These are phyloP conservation scores for Penicillium bialowiezense DNA, from an alignment of 495 filamentous ascomycete genomes.

Conservation along the genomic window DNA sequence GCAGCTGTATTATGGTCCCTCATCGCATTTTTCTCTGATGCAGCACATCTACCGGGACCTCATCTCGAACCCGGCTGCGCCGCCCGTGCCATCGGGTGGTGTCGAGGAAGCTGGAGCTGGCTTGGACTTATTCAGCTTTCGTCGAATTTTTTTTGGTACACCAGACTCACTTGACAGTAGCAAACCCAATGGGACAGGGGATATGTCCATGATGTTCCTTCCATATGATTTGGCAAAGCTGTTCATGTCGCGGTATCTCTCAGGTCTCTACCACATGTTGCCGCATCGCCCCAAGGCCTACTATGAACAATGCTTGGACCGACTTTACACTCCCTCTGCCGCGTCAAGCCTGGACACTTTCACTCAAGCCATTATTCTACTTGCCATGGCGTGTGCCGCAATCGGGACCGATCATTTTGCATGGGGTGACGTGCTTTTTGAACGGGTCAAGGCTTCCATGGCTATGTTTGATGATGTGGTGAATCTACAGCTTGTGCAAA, in stretches of 20 bases:
- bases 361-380: slow-evolving; percentile 27
- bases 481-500: slow-evolving; percentile 42
- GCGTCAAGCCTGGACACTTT: slow-evolving; percentile 22
- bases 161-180: slow-evolving; percentile 31
- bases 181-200: slow-evolving; percentile 8
- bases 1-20: slow-evolving; percentile 46
- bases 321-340: slow-evolving; percentile 27
- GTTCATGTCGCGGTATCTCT: slow-evolving; percentile 34
- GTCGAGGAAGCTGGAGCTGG: slow-evolving; percentile 45
- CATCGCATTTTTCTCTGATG: slow-evolving; percentile 46
- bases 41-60: slow-evolving; percentile 43
- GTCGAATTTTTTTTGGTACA: slow-evolving; percentile 45
- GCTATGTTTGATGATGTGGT: slow-evolving; percentile 39
- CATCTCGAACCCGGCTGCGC: slow-evolving; percentile 25
- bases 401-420: slow-evolving; percentile 32
- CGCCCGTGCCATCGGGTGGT: slow-evolving; percentile 25
- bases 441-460: slow-evolving; percentile 37
- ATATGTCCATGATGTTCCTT: slow-evolving; percentile 34
- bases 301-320: slow-evolving; percentile 30
- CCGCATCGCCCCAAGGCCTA: slow-evolving; percentile 29
- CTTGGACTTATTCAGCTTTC: slow-evolving; percentile 44
- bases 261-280: slow-evolving; percentile 31
- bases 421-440: slow-evolving; percentile 41
- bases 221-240: slow-evolving; percentile 33
- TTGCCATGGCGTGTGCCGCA: slow-evolving; percentile 32